These are phyloP conservation scores for Beauveria sp. DNA, from an alignment of 2,329 filamentous ascomycete genomes.

Conservation along the genomic window DNA sequence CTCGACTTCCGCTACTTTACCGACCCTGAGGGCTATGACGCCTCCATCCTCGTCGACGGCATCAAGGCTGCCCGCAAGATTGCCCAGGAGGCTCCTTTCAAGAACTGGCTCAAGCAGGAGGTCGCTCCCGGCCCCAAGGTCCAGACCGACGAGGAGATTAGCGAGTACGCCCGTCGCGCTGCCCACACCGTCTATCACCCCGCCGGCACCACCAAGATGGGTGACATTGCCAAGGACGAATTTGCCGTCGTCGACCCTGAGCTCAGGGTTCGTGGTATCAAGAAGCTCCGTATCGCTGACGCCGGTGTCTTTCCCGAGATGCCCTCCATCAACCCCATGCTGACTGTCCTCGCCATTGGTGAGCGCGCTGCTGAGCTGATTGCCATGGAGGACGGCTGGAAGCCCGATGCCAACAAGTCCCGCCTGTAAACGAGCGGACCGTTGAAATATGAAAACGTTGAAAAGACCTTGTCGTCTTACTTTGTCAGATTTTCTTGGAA, in stretches of 20 bases:
- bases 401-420: conserved; percentile 18
- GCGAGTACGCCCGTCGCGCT: conserved; percentile 70
- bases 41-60: conserved; percentile 70
- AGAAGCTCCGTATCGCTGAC: conserved; percentile 72
- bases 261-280: conserved; percentile 64
- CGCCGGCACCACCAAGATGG: conserved; percentile 86
- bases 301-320: conserved; percentile 86
- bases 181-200: conserved; percentile 91
- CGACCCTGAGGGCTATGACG: conserved; percentile 77
- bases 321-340: conserved; percentile 81
- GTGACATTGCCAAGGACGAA: conserved; percentile 58
- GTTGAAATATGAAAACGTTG: background rate
- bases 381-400: conserved; percentile 53
- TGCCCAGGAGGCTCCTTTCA: conserved; percentile 69
- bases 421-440: conserved; percentile 1
- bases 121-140: conserved; percentile 68
- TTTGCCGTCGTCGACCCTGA: conserved; percentile 74
- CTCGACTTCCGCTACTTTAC: conserved; percentile 89
- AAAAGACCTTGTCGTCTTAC: background rate
- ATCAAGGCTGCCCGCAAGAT: conserved; percentile 71
- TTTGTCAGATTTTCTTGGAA: background rate
- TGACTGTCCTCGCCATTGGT: conserved; percentile 77
- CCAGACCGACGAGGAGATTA: conserved; percentile 71
- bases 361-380: conserved; percentile 82
- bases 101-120: conserved; percentile 75